phyloP scores from a whole-genome alignment of 257 asterid species.

The Solanum infundibuliforme region DNA sequence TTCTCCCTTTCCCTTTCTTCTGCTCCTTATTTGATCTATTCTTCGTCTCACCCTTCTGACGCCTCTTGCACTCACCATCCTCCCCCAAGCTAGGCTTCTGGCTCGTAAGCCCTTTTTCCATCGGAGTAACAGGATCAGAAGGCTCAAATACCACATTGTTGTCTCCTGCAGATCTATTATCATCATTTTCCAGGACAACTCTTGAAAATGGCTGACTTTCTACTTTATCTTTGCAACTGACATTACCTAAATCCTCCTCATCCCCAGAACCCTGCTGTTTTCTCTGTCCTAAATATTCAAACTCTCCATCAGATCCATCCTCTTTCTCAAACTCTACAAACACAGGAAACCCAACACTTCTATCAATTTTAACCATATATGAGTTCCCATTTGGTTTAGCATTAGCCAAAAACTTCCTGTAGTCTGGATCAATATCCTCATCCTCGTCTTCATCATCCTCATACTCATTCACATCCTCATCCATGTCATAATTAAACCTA shows the following conservation, averaged over 20 bases:
- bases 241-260: background rate
- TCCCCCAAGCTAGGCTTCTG: background rate
- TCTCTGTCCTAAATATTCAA: background rate
- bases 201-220: background rate
- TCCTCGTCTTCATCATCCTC: background rate
- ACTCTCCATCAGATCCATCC: background rate
- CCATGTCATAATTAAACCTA: background rate
- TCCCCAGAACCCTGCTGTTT: background rate
- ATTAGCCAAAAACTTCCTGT: background rate
- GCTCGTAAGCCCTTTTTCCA: background rate
- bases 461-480: background rate
- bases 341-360: background rate
- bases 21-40: background rate
- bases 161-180: background rate
- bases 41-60: background rate
- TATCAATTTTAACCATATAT: background rate
- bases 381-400: background rate
- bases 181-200: background rate
- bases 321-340: background rate
- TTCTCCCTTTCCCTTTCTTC: background rate
- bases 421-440: background rate
- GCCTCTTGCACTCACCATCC: background rate
- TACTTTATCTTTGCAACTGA: background rate
- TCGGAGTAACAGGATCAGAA: background rate
- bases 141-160: background rate